Conservation (phyloP, 139 green algal genomes). For the Monoraphidium neglectum region DNA sequence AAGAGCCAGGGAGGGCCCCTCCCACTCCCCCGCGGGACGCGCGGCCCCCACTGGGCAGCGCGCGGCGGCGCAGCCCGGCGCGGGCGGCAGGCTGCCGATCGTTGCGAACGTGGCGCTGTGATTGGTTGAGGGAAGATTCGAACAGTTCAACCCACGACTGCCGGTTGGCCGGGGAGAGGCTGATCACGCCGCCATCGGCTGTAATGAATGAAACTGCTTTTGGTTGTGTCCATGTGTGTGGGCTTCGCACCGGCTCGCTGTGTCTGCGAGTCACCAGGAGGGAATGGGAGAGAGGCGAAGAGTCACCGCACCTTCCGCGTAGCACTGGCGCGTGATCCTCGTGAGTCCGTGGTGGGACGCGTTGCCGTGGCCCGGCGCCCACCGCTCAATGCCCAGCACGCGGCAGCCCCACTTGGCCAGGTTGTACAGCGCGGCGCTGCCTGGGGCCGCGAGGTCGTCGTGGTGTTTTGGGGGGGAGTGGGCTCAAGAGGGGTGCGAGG, state of each 20-base stretch:
- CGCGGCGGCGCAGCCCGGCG: too few species aligned
- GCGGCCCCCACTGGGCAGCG: too few species aligned
- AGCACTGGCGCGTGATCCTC: conserved; percentile 65
- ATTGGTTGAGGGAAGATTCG: neutral
- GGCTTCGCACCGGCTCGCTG: too few species aligned
- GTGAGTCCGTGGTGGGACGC: conserved; percentile 60
- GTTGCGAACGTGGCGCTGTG: neutral
- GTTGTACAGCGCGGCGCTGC: conserved; percentile 53
- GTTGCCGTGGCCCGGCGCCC: conserved; percentile 38
- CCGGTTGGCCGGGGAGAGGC: too few species aligned
- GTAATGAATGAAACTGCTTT: neutral
- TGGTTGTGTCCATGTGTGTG: neutral
- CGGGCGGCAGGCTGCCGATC: neutral
- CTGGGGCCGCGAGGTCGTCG: too few species aligned
- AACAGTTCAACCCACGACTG: neutral
- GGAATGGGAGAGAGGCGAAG: too few species aligned
- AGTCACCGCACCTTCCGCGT: conserved; percentile 28
- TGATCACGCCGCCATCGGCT: too few species aligned
- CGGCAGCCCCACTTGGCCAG: conserved; percentile 50
- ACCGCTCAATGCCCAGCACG: conserved; percentile 63
- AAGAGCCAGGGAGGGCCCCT: too few species aligned
- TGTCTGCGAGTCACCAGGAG: too few species aligned
- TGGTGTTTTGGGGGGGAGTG: too few species aligned
- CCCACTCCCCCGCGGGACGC: too few species aligned
- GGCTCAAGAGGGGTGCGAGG: too few species aligned